Percentiles rank a stretch among this genome's conserved stretches.
phyloP scores from a whole-genome alignment of 192 early-diverging fungal species.

The Backusella westeae region DNA sequence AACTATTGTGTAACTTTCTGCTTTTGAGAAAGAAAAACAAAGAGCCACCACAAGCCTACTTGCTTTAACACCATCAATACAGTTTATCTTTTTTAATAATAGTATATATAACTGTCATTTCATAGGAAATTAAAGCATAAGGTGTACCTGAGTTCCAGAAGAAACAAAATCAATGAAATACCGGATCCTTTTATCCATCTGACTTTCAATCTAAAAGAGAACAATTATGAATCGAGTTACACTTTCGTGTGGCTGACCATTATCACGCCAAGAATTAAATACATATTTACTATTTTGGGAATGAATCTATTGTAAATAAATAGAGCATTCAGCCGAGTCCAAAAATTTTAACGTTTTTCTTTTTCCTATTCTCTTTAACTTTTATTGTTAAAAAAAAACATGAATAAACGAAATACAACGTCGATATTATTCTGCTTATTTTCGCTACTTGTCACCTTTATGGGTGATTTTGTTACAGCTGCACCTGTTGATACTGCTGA shows the following conservation, averaged over 20 bases:
- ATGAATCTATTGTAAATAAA: not conserved
- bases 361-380: not conserved
- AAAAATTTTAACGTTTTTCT: conserved; percentile 5
- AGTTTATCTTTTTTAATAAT: not conserved
- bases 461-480: conserved; percentile 1
- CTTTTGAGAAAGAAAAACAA: not conserved
- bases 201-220: not conserved
- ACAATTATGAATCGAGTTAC: not conserved
- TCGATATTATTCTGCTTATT: not conserved
- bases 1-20: not conserved
- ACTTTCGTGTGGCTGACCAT: conserved; percentile 5
- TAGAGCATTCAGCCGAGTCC: not conserved
- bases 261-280: not conserved
- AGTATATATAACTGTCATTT: not conserved
- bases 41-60: not conserved
- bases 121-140: not conserved
- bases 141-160: not conserved
- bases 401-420: not conserved
- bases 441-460: not conserved
- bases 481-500: conserved; percentile 10
- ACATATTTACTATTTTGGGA: not conserved
- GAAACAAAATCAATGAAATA: not conserved
- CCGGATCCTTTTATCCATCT: not conserved
- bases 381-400: not conserved
- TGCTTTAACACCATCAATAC: not conserved